phyloP scores from a whole-genome alignment of 2,329 filamentous ascomycete species.

The Fonsecaea multimorphosa region DNA sequence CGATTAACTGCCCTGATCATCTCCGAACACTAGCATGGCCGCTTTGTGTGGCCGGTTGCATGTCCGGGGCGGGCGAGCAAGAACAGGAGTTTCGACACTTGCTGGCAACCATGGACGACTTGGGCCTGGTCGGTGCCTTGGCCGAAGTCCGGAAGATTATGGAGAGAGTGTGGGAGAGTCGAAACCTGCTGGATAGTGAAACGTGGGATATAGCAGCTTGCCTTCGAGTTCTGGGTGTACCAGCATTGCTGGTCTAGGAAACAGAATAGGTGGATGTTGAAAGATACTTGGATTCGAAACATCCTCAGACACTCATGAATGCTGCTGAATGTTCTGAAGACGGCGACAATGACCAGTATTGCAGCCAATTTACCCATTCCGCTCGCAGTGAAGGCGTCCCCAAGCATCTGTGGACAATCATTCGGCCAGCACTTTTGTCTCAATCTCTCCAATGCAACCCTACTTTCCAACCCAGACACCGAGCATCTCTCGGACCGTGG shows the following conservation, averaged over 20 bases:
- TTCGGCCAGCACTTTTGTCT: too few species aligned
- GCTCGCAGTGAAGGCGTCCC: not conserved
- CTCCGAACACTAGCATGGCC: constrained; percentile 45
- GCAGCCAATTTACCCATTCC: too few species aligned
- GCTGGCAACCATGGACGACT: constrained; percentile 24
- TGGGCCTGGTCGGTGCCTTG: constrained; percentile 37
- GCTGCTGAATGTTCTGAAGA: not conserved
- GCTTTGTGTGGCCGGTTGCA: constrained; percentile 44
- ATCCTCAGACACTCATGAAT: not conserved
- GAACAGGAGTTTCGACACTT: constrained; percentile 14
- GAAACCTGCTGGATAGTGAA: not conserved
- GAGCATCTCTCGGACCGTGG: constrained; percentile 37
- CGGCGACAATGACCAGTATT: too few species aligned
- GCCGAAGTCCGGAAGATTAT: constrained; percentile 44
- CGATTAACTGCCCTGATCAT: constrained; percentile 29
- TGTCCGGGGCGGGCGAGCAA: constrained; percentile 6
- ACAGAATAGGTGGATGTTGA: not conserved
- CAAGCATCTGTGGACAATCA: not conserved
- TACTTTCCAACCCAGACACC: constrained; percentile 21
- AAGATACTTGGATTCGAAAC: not conserved
- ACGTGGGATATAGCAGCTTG: constrained; percentile 22
- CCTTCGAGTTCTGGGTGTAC: constrained; percentile 22
- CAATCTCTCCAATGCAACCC: not conserved
- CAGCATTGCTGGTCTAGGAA: constrained; percentile 23
- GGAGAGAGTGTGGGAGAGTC: constrained; percentile 43